These are phyloP conservation scores for Yamadazyma phyllophila DNA, from an alignment of 805 yeast species.

Conservation along the genomic window DNA sequence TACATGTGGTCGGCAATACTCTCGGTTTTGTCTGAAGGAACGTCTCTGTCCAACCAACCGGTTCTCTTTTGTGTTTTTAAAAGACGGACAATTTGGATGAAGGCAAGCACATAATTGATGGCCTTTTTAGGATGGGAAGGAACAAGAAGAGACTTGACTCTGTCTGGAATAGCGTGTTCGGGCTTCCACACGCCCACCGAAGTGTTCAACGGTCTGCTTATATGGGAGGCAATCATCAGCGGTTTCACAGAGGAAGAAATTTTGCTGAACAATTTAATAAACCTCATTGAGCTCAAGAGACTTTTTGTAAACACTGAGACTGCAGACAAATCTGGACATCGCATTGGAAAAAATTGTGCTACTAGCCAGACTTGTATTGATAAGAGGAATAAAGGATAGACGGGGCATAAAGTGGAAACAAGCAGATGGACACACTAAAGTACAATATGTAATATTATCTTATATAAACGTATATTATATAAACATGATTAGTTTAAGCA, in stretches of 20 bases:
- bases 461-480: constrained; percentile 5
- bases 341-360: too few relatives aligned
- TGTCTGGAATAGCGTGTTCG: constrained; percentile 49
- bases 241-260: not conserved
- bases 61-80: constrained; percentile 83
- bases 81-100: constrained; percentile 63
- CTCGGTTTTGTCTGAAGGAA: constrained; percentile 53
- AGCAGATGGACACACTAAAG: not conserved
- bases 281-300: not conserved
- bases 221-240: not conserved
- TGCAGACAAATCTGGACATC: constrained; percentile 1
- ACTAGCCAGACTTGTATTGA: too few relatives aligned
- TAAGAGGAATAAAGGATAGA: too few relatives aligned
- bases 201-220: constrained; percentile 5
- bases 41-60: constrained; percentile 82
- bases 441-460: not conserved
- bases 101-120: constrained; percentile 52
- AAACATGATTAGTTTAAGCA: constrained; percentile 56
- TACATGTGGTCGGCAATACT: constrained; percentile 95
- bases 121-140: constrained; percentile 19
- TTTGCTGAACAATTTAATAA: not conserved
- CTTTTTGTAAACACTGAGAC: constrained; percentile 12
- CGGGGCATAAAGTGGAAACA: not conserved
- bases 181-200: constrained; percentile 46
- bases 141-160: constrained; percentile 37